Evolutionary conservation across 164 flowering plant genomes (phyloP), one percentile per base, ranked within the genome.

Genomic region (Umbellularia californica): DNA sequence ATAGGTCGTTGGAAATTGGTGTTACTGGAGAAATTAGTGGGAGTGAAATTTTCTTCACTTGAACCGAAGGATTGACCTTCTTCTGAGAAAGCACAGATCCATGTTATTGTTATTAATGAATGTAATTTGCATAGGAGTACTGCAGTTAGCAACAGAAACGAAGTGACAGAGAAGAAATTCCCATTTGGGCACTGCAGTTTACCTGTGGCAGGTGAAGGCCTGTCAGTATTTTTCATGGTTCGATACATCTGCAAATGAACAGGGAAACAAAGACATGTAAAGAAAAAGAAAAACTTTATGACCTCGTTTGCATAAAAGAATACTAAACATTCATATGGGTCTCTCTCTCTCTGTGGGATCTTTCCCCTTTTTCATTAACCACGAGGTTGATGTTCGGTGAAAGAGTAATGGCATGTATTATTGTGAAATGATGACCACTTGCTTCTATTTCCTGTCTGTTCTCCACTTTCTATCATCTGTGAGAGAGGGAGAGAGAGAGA

Each of bases 141-240:
- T 41, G 47, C 47, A 41, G 11, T 41, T 41, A 1, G 47, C 47
- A 41, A 41, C 47, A 41, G 47, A 41, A 41, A 41, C 10, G 47
- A 41, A 9, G 47, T 41, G 47, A 13, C 20, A 74, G 66, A 50
- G 60, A 55, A 77, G 62, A 81, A 25, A 70, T 68, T 63, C 33
- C 28, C 13, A 35, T 65, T 58, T n/a, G 30, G 68, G 65, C 23
- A 28, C 52, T 33, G 62, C 58, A 75, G 75, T 62, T 82, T 85
- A 90, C 95, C 92, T 86, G 92, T 87, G 33, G 92, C 87, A 79
- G 88, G 88, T 77, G 92, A 90, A 76, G 91, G 88, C 74, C 81
- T 89, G 85, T 90, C 92, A 77, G 95, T 90, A 63, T 87, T 88
- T 83, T 90, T 90, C 69, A 89, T 89, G 81, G 92, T 89, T 80